Conservation (phyloP, 169 alveolate species). For the Babesia sp. region DNA sequence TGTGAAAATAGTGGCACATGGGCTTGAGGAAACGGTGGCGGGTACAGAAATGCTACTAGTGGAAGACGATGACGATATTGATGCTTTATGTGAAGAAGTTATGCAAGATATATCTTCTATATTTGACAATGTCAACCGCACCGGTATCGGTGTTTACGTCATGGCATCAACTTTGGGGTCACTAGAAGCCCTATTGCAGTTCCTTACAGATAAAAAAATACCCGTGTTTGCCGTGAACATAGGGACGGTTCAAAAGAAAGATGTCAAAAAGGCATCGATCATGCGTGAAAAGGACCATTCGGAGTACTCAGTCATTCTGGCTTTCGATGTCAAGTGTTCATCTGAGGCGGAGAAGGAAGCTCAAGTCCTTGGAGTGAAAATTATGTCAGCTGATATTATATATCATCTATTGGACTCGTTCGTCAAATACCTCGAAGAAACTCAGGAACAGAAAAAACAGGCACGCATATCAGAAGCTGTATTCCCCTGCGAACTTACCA, state of each 20-base stretch:
- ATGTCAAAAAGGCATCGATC: slow-evolving; percentile 94
- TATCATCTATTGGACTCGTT: slow-evolving; percentile 97
- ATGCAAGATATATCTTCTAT: slow-evolving; percentile 90
- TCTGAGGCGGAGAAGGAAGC: slow-evolving; percentile 98
- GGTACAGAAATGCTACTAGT: slow-evolving; percentile 94
- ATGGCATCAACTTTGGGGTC: slow-evolving; percentile 99
- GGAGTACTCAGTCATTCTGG: slow-evolving; percentile 95
- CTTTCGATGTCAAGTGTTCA: slow-evolving; percentile 96
- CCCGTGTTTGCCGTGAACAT: slow-evolving; percentile 97
- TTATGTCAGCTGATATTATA: slow-evolving; percentile 96
- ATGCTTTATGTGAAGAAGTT: slow-evolving; percentile 86
- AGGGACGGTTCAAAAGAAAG: slow-evolving; percentile 98
- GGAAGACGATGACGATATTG: slow-evolving; percentile 82
- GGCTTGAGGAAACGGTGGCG: slow-evolving; percentile 96
- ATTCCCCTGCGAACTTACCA: slow-evolving; percentile 94
- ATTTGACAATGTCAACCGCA: slow-evolving; percentile 89
- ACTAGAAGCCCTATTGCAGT: slow-evolving; percentile 96
- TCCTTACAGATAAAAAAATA: slow-evolving; percentile 90
- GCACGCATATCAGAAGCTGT: slow-evolving; percentile 83
- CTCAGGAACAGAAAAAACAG: slow-evolving; percentile 88
- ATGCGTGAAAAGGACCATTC: slow-evolving; percentile 91
- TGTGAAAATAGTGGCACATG: slow-evolving; percentile 87
- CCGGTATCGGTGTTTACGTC: slow-evolving; percentile 96
- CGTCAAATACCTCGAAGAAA: slow-evolving; percentile 89
- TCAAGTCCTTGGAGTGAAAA: slow-evolving; percentile 92